Conservation (phyloP, 352 stramenopile genomes). For the Elongisporangium prolatum region DNA sequence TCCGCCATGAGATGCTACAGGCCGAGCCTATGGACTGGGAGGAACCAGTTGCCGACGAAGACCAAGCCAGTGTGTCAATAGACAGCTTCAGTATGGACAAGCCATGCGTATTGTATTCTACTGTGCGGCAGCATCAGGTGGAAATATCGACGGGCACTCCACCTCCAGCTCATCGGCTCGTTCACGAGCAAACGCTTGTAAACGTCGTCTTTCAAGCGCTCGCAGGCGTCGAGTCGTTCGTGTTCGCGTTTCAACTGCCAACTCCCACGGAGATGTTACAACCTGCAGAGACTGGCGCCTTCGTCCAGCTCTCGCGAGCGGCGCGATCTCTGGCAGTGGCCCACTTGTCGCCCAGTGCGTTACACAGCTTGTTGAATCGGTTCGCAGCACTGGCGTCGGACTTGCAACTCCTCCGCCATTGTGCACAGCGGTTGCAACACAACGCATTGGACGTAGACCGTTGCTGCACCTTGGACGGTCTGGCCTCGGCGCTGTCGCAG, state of each 20-base stretch:
- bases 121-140: constrained; percentile 3
- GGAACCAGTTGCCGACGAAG: constrained; percentile 8
- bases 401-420: constrained; percentile 48
- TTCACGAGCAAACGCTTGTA: constrained; percentile 49
- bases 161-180: constrained; percentile 14
- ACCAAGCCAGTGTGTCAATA: neutral
- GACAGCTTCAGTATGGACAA: constrained; percentile 24
- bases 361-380: constrained; percentile 25
- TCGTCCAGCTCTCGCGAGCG: constrained; percentile 17
- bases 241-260: constrained; percentile 34
- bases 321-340: constrained; percentile 23
- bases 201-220: constrained; percentile 54
- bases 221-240: constrained; percentile 35
- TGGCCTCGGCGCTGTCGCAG: constrained; percentile 36
- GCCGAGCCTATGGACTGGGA: neutral
- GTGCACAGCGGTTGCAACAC: constrained; percentile 5
- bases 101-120: constrained; percentile 29
- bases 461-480: constrained; percentile 40
- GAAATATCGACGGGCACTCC: neutral
- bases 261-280: constrained; percentile 21
- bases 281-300: constrained; percentile 22
- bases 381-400: constrained; percentile 31
- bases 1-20: constrained; percentile 1
- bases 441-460: constrained; percentile 7
- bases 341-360: constrained; percentile 43